These are phyloP conservation scores for Teratosphaeria nubilosa DNA, from an alignment of 2,329 filamentous ascomycete genomes.

Conservation along the genomic window DNA sequence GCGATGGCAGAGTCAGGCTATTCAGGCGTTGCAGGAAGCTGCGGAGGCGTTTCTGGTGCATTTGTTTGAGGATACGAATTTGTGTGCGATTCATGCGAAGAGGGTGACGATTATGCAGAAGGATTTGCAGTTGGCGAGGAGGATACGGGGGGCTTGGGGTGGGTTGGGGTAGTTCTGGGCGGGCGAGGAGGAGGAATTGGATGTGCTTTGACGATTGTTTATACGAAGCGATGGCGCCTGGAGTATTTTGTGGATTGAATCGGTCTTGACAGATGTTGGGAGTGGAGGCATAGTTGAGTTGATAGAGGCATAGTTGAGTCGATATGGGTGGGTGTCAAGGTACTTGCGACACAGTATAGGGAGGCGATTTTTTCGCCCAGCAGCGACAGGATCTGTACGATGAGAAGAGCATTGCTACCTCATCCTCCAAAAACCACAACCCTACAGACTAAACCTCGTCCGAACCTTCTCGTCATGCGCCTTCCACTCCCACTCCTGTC, in stretches of 20 bases:
- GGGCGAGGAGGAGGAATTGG: constrained; percentile 23
- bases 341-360: neutral
- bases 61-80: constrained; percentile 95
- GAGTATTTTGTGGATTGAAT: neutral
- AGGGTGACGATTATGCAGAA: constrained; percentile 97
- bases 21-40: constrained; percentile 94
- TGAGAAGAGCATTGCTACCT: neutral
- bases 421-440: too few species aligned
- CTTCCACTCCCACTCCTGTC: constrained; percentile 94
- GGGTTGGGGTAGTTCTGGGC: constrained; percentile 26
- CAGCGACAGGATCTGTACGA: neutral
- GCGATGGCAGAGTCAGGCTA: constrained; percentile 96
- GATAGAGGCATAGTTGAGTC: neutral
- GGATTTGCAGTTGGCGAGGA: constrained; percentile 92
- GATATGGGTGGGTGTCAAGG: neutral
- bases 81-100: constrained; percentile 98
- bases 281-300: neutral
- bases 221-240: neutral
- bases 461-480: constrained; percentile 87
- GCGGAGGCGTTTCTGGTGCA: constrained; percentile 98
- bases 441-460: constrained; percentile 81
- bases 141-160: constrained; percentile 68
- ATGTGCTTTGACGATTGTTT: neutral
- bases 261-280: neutral
- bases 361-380: neutral